Evolutionary conservation across 129 eudicot species (phyloP).

Genomic region (Flaveria robusta): DNA sequence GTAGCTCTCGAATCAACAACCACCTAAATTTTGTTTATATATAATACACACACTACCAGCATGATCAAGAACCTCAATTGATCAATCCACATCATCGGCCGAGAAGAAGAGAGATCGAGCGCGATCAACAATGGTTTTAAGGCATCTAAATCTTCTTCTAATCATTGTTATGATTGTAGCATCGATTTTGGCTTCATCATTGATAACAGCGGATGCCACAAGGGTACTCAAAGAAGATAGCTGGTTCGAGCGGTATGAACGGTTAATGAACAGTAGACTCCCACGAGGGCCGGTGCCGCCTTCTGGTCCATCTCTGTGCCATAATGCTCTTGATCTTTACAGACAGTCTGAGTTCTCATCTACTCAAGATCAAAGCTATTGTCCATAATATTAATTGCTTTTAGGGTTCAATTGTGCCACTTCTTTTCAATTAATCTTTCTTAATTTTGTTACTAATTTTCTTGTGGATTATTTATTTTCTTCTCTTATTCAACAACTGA

Average conservation of each 20-base stretch:
- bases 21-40: constrained; percentile 5
- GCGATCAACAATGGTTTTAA: constrained; percentile 19
- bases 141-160: constrained; percentile 21
- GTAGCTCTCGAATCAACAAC: constrained; percentile 20
- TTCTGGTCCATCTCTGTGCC: constrained; percentile 60
- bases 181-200: constrained; percentile 21
- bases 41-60: background rate
- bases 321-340: constrained; percentile 45
- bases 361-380: constrained; percentile 34
- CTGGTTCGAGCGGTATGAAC: constrained; percentile 11
- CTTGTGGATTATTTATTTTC: constrained; percentile 6
- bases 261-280: constrained; percentile 37
- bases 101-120: background rate
- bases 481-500: constrained; percentile 8
- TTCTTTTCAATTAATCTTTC: background rate
- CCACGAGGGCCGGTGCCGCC: constrained; percentile 72
- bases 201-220: constrained; percentile 6
- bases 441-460: background rate
- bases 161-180: background rate
- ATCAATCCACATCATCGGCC: background rate
- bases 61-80: background rate
- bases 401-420: constrained; percentile 31
- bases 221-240: constrained; percentile 31
- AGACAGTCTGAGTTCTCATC: constrained; percentile 19
- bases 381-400: constrained; percentile 24